Base-by-base conservation (phyloP, 345 rosid genomes). In the Populus ilicifolia region DNA sequence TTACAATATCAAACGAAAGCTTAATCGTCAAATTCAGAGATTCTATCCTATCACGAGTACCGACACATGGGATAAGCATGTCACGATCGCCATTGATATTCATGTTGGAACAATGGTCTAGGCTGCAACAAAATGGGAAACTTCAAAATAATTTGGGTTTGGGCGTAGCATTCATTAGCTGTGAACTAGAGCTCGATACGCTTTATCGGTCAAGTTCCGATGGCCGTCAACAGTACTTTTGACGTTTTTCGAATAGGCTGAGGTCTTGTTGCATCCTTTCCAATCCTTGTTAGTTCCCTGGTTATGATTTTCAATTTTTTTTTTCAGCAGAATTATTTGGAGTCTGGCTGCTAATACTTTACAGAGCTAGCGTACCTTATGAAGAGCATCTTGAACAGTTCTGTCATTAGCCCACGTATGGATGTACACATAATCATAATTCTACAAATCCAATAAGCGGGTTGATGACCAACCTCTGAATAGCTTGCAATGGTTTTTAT, bases 371-470 rank as follows among this genome's bases (percentile, higher is more conserved):
- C 83, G 11, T 69, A 84, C 90, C 70, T 82, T 70, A 11, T 79
- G 70, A 20, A 85, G 80, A 54, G 83, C 87, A 6, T 76, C 74
- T 50, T 70, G 86, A 59, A 83, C 85, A 43, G 67, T n/a, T 14
- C 35, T 75, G 25, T 85, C 79, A 78, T 87, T 85, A 12, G 88
- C 85, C 90, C 90, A 87, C n/a, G 23, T 29, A 76, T 66, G 70
- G 25, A 73, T 69, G 18, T 62, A 72, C 8, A 79, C 48, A 5
- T 78, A 75, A 20, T 79, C 59, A 36, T 75, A 33, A 21, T 61
- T 70, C 89, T 84, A 74, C 80, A 72, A 12, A 52, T 2, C 29
- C 17, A 62, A 25, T 62, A 62, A 62, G 59, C 59, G 6, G 59
- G 23, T 52, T 52, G 20, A 6, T 20, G 6, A 52, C 59, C 59